Evolutionary conservation across 331 rosid species (phyloP).

Genomic region (Malus hybrid): DNA sequence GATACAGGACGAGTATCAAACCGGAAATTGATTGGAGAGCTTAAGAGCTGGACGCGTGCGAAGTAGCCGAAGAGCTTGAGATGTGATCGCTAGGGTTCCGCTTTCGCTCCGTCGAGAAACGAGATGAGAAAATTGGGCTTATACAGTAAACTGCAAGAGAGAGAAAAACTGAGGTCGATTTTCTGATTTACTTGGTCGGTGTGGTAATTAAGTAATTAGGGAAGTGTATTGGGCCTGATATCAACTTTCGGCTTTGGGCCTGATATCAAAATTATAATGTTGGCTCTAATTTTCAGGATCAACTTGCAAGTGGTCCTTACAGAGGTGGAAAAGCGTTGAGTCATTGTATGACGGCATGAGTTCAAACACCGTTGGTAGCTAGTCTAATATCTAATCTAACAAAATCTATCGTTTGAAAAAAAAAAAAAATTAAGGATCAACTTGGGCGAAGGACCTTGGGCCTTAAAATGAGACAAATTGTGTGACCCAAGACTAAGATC

Average conservation of each 20-base stretch:
- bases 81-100: slow-evolving; percentile 8
- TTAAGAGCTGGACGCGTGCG: neutral
- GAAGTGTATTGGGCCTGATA: no score
- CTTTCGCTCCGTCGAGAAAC: neutral
- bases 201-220: neutral
- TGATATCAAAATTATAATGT: neutral
- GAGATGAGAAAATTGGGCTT: neutral
- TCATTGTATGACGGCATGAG: fast-evolving
- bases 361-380: fast-evolving
- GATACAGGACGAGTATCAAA: slow-evolving; percentile 4
- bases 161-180: neutral
- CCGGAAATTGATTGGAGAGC: slow-evolving; percentile 10
- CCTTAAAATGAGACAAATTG: neutral
- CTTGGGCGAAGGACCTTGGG: neutral
- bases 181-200: neutral
- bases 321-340: no score
- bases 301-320: no score
- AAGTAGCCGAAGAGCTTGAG: neutral
- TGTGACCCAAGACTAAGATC: neutral
- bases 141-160: neutral
- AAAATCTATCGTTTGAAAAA: no score
- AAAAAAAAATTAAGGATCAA: neutral
- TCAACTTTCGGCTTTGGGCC: neutral
- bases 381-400: no score
- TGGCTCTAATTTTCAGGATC: neutral